These are phyloP conservation scores for Cordyceps tenuipes DNA, from an alignment of 2,329 filamentous ascomycete species.

Conservation along the genomic window DNA sequence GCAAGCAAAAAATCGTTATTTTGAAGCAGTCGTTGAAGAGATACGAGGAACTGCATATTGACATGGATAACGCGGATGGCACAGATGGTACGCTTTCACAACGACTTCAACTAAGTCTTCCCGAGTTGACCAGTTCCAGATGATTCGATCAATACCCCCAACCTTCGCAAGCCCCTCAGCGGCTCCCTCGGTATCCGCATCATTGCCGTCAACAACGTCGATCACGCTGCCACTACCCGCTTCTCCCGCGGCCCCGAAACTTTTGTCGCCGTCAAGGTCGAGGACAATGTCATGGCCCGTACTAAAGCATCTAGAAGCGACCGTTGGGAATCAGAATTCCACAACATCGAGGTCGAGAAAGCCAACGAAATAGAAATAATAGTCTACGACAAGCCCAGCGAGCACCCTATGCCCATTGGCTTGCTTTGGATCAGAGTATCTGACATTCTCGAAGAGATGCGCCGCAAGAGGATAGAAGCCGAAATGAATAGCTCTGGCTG, in stretches of 20 bases:
- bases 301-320: slow-evolving; percentile 81
- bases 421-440: slow-evolving; percentile 96
- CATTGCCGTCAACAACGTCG: slow-evolving; percentile 84
- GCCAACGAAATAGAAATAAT: slow-evolving; percentile 97
- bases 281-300: slow-evolving; percentile 83
- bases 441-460: slow-evolving; percentile 95
- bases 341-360: slow-evolving; percentile 92
- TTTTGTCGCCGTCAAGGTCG: slow-evolving; percentile 92
- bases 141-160: slow-evolving; percentile 92
- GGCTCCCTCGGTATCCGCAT: slow-evolving; percentile 83
- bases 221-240: slow-evolving; percentile 75
- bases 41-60: slow-evolving; percentile 95
- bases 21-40: slow-evolving; percentile 91
- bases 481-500: slow-evolving; percentile 92
- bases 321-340: slow-evolving; percentile 83
- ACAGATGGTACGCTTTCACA: slow-evolving; percentile 59
- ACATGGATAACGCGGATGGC: slow-evolving; percentile 71
- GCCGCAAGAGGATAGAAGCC: slow-evolving; percentile 91
- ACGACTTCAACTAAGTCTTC: background rate
- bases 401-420: slow-evolving; percentile 85
- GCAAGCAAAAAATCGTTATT: slow-evolving; percentile 94
- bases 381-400: slow-evolving; percentile 90
- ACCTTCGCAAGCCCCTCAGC: slow-evolving; percentile 89
- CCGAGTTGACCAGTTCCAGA: slow-evolving; percentile 46
- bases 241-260: slow-evolving; percentile 92